Conservation (phyloP, 2,329 filamentous ascomycete species). For the Chrysoporthe austroafricana region DNA sequence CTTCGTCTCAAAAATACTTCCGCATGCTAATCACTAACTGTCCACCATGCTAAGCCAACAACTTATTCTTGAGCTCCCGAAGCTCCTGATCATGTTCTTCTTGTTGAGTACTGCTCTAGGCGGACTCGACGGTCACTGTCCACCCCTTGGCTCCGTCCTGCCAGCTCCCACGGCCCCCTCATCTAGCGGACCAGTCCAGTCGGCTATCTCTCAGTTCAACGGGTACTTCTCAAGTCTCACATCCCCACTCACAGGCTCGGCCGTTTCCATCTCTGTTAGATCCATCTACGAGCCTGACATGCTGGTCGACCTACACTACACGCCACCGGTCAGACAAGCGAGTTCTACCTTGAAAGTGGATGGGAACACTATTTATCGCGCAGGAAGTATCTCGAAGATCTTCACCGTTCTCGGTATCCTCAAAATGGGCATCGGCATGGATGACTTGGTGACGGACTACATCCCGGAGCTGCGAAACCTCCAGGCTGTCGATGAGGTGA, state of each 20-base stretch:
- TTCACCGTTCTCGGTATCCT: constrained; percentile 39
- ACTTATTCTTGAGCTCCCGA: background rate
- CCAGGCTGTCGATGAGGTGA: constrained; percentile 29
- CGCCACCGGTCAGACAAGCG: constrained; percentile 38
- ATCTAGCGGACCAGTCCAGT: constrained; percentile 36
- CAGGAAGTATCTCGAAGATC: constrained; percentile 45
- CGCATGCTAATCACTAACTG: background rate
- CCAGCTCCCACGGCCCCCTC: constrained; percentile 42
- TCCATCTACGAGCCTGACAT: constrained; percentile 45
- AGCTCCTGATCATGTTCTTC: background rate
- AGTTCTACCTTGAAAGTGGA: constrained; percentile 36
- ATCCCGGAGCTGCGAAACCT: constrained; percentile 43
- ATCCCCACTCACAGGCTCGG: constrained; percentile 38
- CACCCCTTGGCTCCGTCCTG: constrained; percentile 48
- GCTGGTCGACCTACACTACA: constrained; percentile 47
- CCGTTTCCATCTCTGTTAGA: constrained; percentile 45
- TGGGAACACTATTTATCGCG: constrained; percentile 41
- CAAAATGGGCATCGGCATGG: constrained; percentile 38
- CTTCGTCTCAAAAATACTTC: background rate
- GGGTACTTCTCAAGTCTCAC: constrained; percentile 36
- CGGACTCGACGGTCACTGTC: constrained; percentile 41
- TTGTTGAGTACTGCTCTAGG: constrained; percentile 15
- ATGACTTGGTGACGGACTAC: constrained; percentile 50
- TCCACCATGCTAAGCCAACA: background rate
- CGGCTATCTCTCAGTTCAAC: constrained; percentile 34